Percentiles rank a stretch among this genome's conserved stretches.
These are phyloP conservation scores for Nemophila menziesii DNA, from an alignment of 257 asterid species.

Conservation along the genomic window DNA sequence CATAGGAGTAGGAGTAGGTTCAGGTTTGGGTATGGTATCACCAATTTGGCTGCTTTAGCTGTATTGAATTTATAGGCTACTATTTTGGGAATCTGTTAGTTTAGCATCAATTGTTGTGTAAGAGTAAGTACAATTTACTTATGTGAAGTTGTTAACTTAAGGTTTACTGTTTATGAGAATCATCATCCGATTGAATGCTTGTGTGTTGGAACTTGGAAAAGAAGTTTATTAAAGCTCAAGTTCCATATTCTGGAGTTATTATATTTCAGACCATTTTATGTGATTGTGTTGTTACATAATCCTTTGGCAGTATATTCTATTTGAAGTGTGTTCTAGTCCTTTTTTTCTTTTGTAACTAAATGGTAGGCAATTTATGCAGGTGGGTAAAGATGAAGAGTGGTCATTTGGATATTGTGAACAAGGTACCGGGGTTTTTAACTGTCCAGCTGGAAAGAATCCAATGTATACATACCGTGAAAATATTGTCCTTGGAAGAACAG, in stretches of 20 bases:
- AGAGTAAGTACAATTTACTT: background rate
- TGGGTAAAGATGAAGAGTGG: conserved; percentile 81
- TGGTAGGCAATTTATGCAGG: conserved; percentile 25
- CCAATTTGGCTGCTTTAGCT: background rate
- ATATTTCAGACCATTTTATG: background rate
- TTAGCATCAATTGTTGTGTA: no score
- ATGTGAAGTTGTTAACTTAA: background rate
- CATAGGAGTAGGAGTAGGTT: no score
- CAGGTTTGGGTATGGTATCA: background rate
- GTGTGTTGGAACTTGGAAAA: background rate
- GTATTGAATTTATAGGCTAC: no score
- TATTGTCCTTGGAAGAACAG: conserved; percentile 58
- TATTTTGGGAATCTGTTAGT: no score
- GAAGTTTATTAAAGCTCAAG: background rate
- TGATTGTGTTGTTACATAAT: no score
- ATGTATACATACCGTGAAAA: conserved; percentile 86
- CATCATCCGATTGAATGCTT: background rate
- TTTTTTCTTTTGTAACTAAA: background rate
- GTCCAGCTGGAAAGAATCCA: conserved; percentile 78
- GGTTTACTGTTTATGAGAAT: background rate
- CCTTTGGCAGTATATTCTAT: no score
- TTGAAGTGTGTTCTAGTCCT: no score
- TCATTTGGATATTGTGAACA: conserved; percentile 96
- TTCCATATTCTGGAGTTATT: background rate
- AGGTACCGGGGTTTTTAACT: conserved; percentile 91